phyloP scores from a whole-genome alignment of 257 asterid genomes.

The Asclepias syriaca region DNA sequence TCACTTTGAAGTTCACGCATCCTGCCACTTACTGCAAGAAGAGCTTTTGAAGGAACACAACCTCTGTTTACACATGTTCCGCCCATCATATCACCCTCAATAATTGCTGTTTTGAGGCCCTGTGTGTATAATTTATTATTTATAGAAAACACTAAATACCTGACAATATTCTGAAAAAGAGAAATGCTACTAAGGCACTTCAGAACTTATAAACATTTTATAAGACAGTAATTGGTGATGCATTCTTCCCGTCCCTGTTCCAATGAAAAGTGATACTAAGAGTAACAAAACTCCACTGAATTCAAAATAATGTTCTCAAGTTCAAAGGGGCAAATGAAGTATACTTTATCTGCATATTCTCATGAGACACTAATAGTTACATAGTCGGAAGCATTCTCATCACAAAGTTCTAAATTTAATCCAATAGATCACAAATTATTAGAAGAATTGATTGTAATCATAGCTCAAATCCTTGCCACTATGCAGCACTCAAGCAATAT shows the following conservation, averaged over 20 bases:
- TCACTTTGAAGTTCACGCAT: conserved; percentile 90
- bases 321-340: neutral
- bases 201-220: no score
- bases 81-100: conserved; percentile 86
- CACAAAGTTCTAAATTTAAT: neutral
- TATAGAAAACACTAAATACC: neutral
- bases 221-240: neutral
- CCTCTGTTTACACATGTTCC: conserved; percentile 95
- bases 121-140: conserved; percentile 17
- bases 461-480: neutral
- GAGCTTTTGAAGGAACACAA: conserved; percentile 90
- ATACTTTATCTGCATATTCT: neutral
- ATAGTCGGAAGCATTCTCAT: neutral
- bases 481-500: neutral
- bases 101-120: conserved; percentile 88
- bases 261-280: neutral
- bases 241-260: neutral
- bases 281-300: neutral
- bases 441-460: neutral
- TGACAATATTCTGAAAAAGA: neutral
- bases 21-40: conserved; percentile 86
- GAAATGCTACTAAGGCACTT: neutral
- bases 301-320: neutral
- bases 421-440: neutral
- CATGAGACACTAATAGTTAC: neutral